Percentiles rank a stretch among this genome's conserved stretches.
Evolutionary conservation across 2,329 filamentous ascomycete species (phyloP).

Genomic region (Fusarium tanahbumbuense): DNA sequence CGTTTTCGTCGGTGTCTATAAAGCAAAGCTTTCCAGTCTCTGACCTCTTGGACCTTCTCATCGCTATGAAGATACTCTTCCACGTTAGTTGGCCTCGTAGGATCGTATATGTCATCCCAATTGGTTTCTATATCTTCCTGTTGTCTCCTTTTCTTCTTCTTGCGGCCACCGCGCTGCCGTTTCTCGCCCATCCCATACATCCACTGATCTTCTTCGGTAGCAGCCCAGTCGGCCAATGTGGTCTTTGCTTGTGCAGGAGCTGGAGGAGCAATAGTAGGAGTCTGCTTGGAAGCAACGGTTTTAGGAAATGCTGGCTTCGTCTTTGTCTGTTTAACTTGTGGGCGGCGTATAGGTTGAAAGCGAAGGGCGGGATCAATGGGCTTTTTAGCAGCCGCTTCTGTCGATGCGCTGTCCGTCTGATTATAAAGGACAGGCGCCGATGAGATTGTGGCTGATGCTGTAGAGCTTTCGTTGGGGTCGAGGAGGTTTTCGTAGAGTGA

Average conservation of each 20-base stretch:
- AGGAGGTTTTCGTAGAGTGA: slow-evolving; percentile 89
- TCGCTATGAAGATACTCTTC: slow-evolving; percentile 87
- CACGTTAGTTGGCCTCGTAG: slow-evolving; percentile 82
- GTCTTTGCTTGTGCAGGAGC: slow-evolving; percentile 66
- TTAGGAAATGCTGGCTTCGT: slow-evolving; percentile 71
- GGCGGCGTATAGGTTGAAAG: slow-evolving; percentile 88
- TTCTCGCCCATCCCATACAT: slow-evolving; percentile 73
- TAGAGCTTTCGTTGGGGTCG: slow-evolving; percentile 64
- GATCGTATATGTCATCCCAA: slow-evolving; percentile 94
- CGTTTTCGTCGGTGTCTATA: slow-evolving; percentile 73
- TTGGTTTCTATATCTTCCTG: slow-evolving; percentile 70
- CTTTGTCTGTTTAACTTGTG: slow-evolving; percentile 69
- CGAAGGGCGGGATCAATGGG: slow-evolving; percentile 71
- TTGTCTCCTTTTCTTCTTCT: slow-evolving; percentile 76
- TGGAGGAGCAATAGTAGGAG: slow-evolving; percentile 48
- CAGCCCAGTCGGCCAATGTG: slow-evolving; percentile 84
- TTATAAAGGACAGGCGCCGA: slow-evolving; percentile 80
- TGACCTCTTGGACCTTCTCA: slow-evolving; percentile 81
- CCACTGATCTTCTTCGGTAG: slow-evolving; percentile 83
- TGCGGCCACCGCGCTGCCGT: slow-evolving; percentile 80
- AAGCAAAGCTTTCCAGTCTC: slow-evolving; percentile 86
- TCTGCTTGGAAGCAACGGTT: slow-evolving; percentile 48
- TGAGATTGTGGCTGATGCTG: slow-evolving; percentile 74
- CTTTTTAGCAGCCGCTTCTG: slow-evolving; percentile 69
- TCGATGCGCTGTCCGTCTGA: slow-evolving; percentile 58